phyloP scores from a whole-genome alignment of 805 yeast genomes.

The Lipomyces spencermartinsiae region DNA sequence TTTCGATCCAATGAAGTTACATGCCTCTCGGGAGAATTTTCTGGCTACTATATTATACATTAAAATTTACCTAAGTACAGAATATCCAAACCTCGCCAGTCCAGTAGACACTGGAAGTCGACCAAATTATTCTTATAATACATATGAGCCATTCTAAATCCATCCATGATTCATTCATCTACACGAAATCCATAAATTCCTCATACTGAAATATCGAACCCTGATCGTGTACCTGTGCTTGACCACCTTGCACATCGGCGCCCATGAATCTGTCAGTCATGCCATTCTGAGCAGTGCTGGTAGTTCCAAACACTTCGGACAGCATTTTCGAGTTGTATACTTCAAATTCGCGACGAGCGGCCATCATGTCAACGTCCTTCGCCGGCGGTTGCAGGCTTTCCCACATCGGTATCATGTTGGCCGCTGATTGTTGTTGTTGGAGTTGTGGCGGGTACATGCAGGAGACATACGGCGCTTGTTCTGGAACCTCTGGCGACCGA shows the following conservation, averaged over 20 bases:
- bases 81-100: too few relatives aligned
- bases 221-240: background rate
- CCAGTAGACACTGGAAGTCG: too few relatives aligned
- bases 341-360: slow-evolving; percentile 26
- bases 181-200: slow-evolving; percentile 24
- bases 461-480: background rate
- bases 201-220: slow-evolving; percentile 8
- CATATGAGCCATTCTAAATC: background rate
- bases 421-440: background rate
- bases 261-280: background rate
- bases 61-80: too few relatives aligned
- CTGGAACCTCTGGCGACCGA: background rate
- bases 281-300: background rate
- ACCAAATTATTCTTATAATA: too few relatives aligned
- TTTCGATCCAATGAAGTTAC: too few relatives aligned
- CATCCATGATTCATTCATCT: background rate
- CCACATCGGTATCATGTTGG: background rate
- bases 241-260: background rate
- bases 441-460: background rate
- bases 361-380: slow-evolving; percentile 14
- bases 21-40: too few relatives aligned
- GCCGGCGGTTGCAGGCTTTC: background rate
- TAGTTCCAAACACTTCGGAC: slow-evolving; percentile 19
- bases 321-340: slow-evolving; percentile 15
- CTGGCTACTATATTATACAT: too few relatives aligned